A percentile compares a stretch with the other conserved stretches of the same genome.
Conservation (phyloP, 225 moss, liverwort and hornwort species). For the Physcomitrium patens region DNA sequence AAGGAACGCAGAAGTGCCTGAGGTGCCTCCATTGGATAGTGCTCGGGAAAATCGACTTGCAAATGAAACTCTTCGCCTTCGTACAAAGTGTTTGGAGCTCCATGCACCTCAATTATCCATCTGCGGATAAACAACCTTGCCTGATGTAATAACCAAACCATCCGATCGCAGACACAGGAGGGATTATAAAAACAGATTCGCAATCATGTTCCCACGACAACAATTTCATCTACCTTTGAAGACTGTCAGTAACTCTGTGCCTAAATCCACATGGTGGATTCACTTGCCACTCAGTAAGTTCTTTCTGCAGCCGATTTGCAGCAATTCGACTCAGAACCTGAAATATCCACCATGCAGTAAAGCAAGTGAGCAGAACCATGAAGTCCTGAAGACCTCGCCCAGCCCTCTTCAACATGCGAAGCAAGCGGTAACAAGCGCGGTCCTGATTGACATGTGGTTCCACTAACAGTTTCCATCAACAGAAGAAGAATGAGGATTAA, state of each 20-base stretch:
- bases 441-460: background rate
- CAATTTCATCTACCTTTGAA: conserved; percentile 68
- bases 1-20: conserved; percentile 52
- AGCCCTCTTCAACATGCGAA: conserved; percentile 7
- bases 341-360: conserved; percentile 30
- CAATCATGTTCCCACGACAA: conserved; percentile 19
- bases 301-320: conserved; percentile 98
- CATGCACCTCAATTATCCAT: conserved; percentile 99
- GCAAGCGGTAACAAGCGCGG: background rate
- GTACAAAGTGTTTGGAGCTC: conserved; percentile 88
- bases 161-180: background rate
- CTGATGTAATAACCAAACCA: conserved; percentile 2
- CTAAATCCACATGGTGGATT: conserved; percentile 92
- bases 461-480: too few relatives aligned
- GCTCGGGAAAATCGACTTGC: conserved; percentile 98
- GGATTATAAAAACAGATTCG: conserved; percentile 12
- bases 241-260: conserved; percentile 92
- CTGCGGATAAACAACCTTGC: conserved; percentile 39
- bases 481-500: background rate
- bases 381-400: background rate
- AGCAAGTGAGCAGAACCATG: background rate
- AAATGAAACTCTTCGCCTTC: conserved; percentile 91
- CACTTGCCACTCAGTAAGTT: conserved; percentile 97
- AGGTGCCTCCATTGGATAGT: conserved; percentile 99
- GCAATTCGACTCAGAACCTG: conserved; percentile 99